A percentile compares a stretch with the other conserved stretches of the same genome.
These are phyloP conservation scores for Trapa incisa DNA, from an alignment of 345 rosid species.

Conservation along the genomic window DNA sequence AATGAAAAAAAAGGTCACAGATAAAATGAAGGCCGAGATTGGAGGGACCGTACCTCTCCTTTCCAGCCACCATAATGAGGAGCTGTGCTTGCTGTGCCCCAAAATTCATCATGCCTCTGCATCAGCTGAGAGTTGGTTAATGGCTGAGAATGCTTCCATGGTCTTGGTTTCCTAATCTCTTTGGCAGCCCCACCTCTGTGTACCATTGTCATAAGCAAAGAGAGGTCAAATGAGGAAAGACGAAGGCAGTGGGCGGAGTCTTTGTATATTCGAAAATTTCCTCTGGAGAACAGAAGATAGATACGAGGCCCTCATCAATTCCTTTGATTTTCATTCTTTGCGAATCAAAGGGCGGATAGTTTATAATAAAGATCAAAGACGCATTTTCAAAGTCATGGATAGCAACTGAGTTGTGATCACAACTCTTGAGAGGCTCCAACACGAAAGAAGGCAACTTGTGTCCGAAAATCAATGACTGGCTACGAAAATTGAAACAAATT, in stretches of 20 bases:
- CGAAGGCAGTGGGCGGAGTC: too few species aligned
- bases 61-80: conserved; percentile 95
- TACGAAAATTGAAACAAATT: not conserved
- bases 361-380: not conserved
- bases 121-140: conserved; percentile 56
- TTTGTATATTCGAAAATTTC: too few species aligned
- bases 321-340: too few species aligned
- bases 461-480: not conserved
- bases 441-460: not conserved
- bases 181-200: conserved; percentile 42
- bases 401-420: not conserved
- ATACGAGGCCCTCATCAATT: too few species aligned
- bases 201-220: not conserved
- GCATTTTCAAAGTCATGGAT: not conserved
- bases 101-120: conserved; percentile 78
- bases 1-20: not conserved
- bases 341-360: not conserved
- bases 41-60: conserved; percentile 44
- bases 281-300: too few species aligned
- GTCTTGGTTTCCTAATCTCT: conserved; percentile 75
- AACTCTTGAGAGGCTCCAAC: not conserved
- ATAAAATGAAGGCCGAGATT: not conserved
- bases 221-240: too few species aligned
- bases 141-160: conserved; percentile 81
- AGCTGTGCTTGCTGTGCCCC: conserved; percentile 98